phyloP scores from a whole-genome alignment of 2,329 filamentous ascomycete genomes.

The Sclerotinia minor region DNA sequence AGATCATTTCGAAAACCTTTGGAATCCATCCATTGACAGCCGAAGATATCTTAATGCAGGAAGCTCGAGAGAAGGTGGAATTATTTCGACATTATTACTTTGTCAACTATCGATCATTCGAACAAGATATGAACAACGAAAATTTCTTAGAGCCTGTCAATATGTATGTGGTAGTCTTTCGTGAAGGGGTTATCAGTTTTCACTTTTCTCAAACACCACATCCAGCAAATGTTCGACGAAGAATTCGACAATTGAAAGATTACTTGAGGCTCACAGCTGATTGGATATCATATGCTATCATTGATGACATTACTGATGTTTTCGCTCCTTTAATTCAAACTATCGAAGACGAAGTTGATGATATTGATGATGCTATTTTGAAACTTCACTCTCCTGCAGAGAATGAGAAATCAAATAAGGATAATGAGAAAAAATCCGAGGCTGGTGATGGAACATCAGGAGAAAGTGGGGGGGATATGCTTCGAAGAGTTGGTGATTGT shows the following conservation, averaged over 20 bases:
- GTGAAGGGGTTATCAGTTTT: constrained; percentile 92
- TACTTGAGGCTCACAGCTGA: constrained; percentile 91
- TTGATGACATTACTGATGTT: constrained; percentile 97
- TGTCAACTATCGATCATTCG: constrained; percentile 96
- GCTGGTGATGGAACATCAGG: constrained; percentile 43
- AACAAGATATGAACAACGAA: constrained; percentile 86
- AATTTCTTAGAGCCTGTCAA: constrained; percentile 94
- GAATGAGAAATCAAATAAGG: constrained; percentile 47
- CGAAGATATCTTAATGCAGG: constrained; percentile 96
- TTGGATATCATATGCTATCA: constrained; percentile 98
- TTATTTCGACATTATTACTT: constrained; percentile 98
- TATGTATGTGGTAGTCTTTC: constrained; percentile 96
- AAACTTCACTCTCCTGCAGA: constrained; percentile 66
- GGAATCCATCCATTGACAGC: constrained; percentile 93
- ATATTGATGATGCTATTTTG: constrained; percentile 91
- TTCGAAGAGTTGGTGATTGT: constrained; percentile 87
- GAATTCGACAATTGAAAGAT: constrained; percentile 90
- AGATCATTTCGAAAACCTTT: constrained; percentile 85
- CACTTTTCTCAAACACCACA: constrained; percentile 97
- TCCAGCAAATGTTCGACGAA: constrained; percentile 89
- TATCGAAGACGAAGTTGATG: constrained; percentile 95
- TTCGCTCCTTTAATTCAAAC: constrained; percentile 89
- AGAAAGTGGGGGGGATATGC: constrained; percentile 72
- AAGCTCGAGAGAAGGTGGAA: constrained; percentile 96
- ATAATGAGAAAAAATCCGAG: constrained; percentile 50